These are phyloP conservation scores for Huntiella bhutanensis DNA, from an alignment of 2,329 filamentous ascomycete species.

Conservation along the genomic window DNA sequence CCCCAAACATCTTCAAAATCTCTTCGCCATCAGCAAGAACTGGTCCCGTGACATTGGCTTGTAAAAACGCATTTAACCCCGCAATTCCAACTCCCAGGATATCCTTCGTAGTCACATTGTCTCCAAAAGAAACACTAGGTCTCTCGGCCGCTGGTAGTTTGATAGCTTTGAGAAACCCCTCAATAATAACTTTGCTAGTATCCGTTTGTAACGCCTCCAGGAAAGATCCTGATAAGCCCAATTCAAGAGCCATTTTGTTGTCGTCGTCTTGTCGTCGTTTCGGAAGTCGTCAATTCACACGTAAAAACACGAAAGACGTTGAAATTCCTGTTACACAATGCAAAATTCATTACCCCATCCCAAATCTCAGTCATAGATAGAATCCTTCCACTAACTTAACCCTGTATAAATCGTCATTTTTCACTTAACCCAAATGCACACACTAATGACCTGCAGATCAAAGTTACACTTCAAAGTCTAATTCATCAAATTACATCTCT, in stretches of 20 bases:
- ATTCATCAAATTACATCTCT: too few relatives aligned
- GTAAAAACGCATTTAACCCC: constrained; percentile 60
- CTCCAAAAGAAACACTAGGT: too few relatives aligned
- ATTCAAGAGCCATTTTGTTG: background rate
- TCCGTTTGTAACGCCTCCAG: constrained; percentile 1
- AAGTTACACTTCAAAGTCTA: background rate
- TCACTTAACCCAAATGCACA: background rate
- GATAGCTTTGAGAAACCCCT: background rate
- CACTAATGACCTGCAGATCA: background rate
- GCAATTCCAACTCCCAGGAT: constrained; percentile 41
- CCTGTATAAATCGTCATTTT: too few relatives aligned
- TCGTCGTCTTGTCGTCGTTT: too few relatives aligned
- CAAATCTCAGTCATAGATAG: too few relatives aligned
- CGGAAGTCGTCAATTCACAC: too few relatives aligned
- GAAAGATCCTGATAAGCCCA: background rate
- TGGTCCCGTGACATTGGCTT: constrained; percentile 75
- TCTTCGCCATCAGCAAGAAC: constrained; percentile 27
- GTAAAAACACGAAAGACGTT: too few relatives aligned
- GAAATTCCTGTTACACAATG: too few relatives aligned
- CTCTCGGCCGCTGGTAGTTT: background rate
- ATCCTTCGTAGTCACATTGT: constrained; percentile 4
- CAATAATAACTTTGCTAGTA: background rate
- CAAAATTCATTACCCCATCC: too few relatives aligned
- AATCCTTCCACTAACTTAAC: too few relatives aligned
- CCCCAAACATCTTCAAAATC: constrained; percentile 33